Conservation (phyloP, 139 green algal species). For the Dunaliella primolecta region DNA sequence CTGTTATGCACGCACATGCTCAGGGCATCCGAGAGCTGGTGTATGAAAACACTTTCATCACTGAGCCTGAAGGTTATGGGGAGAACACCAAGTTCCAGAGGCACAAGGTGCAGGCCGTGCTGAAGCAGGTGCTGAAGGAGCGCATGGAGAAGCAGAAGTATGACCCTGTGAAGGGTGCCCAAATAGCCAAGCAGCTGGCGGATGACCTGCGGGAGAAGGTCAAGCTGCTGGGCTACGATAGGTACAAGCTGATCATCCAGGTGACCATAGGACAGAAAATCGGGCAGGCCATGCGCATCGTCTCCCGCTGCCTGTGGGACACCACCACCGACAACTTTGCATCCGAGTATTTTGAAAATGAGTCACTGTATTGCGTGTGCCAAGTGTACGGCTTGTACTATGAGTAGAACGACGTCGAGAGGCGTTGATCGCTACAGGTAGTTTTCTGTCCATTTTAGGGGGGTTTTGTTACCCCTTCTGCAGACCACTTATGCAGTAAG, state of each 20-base stretch:
- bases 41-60: constrained; percentile 84
- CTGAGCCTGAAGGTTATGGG: constrained; percentile 58
- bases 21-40: constrained; percentile 54
- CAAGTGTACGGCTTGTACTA: constrained; percentile 81
- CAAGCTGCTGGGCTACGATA: constrained; percentile 79
- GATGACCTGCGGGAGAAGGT: constrained; percentile 70
- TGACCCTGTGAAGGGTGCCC: constrained; percentile 75
- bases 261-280: constrained; percentile 78
- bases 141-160: constrained; percentile 75
- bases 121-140: constrained; percentile 63
- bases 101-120: constrained; percentile 61
- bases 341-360: constrained; percentile 72
- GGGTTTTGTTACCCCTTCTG: no score
- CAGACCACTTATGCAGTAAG: no score
- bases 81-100: constrained; percentile 48
- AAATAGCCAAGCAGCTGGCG: constrained; percentile 73
- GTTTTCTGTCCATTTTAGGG: no score
- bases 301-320: constrained; percentile 86
- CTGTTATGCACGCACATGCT: not conserved
- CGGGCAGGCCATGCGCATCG: constrained; percentile 74
- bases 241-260: constrained; percentile 80
- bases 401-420: constrained; percentile 32
- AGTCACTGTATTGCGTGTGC: constrained; percentile 76
- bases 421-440: no score
- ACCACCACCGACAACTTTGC: constrained; percentile 70